A percentile compares a stretch with the other conserved stretches of the same genome.
These are phyloP conservation scores for Syncephalastrum monosporum DNA, from an alignment of 371 early-diverging fungal species.

Conservation along the genomic window DNA sequence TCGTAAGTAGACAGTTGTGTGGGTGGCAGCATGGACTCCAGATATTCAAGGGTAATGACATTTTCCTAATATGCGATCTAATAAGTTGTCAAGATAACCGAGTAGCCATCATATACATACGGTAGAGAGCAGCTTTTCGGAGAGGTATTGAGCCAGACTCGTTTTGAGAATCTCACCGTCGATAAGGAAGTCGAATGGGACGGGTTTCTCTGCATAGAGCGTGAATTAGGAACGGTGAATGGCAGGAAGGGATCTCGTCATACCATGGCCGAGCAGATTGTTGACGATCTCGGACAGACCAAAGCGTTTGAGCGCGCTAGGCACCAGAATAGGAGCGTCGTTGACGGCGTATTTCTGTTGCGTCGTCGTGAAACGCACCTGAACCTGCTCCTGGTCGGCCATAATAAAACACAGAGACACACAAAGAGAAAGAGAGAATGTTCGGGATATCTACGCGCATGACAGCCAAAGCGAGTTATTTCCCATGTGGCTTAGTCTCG, in stretches of 20 bases:
- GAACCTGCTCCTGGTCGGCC: slow-evolving; percentile 65
- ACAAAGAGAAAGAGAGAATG: too few relatives aligned
- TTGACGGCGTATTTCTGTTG: slow-evolving; percentile 75
- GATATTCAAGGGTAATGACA: slow-evolving; percentile 85
- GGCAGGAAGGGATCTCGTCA: neutral
- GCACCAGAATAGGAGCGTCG: slow-evolving; percentile 83
- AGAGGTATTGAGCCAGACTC: slow-evolving; percentile 74
- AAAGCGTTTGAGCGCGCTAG: slow-evolving; percentile 77
- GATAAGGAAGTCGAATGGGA: slow-evolving; percentile 92
- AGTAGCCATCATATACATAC: slow-evolving; percentile 35
- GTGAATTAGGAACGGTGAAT: neutral
- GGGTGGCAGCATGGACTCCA: slow-evolving; percentile 89
- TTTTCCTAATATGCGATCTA: slow-evolving; percentile 65
- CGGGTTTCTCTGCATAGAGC: slow-evolving; percentile 60
- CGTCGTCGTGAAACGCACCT: slow-evolving; percentile 82
- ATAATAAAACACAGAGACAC: too few relatives aligned
- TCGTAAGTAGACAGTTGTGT: slow-evolving; percentile 69
- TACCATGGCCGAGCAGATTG: slow-evolving; percentile 69
- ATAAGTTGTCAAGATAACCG: neutral
- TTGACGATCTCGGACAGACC: slow-evolving; percentile 93
- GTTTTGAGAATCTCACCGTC: slow-evolving; percentile 85
- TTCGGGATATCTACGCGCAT: too few relatives aligned
- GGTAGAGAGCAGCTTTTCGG: slow-evolving; percentile 69
- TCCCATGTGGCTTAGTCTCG: too few relatives aligned
- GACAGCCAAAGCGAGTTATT: too few relatives aligned